Conservation (phyloP, 2,329 filamentous ascomycete genomes). For the Falciphora oryzae region DNA sequence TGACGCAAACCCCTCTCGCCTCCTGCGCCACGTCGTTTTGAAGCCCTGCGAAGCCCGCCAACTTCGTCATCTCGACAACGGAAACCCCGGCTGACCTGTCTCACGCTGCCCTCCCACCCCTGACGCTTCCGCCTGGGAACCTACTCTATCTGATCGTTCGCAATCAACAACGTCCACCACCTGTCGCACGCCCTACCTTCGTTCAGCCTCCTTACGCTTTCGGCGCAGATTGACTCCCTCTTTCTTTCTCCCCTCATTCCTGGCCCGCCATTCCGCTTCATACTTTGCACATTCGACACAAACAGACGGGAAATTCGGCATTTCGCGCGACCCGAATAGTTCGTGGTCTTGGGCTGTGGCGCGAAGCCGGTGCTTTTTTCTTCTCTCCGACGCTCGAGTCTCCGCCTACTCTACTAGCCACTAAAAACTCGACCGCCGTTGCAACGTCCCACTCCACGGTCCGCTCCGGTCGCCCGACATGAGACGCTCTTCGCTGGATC, state of each 20-base stretch:
- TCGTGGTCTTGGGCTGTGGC: neutral
- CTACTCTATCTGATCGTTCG: neutral
- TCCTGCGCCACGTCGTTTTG: neutral
- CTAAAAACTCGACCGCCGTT: neutral
- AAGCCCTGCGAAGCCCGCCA: neutral
- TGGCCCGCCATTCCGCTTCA: neutral
- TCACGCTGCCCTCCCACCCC: neutral
- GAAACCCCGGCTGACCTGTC: neutral
- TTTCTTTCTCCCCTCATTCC: neutral
- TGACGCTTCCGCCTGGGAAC: neutral
- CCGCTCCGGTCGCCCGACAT: slow-evolving; percentile 15
- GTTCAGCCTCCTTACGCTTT: neutral
- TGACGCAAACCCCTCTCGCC: neutral
- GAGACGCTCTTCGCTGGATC: slow-evolving; percentile 24
- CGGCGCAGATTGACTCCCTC: neutral
- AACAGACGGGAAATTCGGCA: neutral
- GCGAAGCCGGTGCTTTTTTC: neutral
- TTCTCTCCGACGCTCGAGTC: neutral
- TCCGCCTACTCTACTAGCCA: neutral
- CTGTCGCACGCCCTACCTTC: neutral
- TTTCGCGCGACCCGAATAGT: neutral
- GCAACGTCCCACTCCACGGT: neutral
- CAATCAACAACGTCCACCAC: neutral
- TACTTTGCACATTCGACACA: neutral
- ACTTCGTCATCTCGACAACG: neutral